A percentile compares a stretch with the other conserved stretches of the same genome.
Evolutionary conservation across 345 rosid genomes (phyloP).

Genomic region (Trapa incisa): DNA sequence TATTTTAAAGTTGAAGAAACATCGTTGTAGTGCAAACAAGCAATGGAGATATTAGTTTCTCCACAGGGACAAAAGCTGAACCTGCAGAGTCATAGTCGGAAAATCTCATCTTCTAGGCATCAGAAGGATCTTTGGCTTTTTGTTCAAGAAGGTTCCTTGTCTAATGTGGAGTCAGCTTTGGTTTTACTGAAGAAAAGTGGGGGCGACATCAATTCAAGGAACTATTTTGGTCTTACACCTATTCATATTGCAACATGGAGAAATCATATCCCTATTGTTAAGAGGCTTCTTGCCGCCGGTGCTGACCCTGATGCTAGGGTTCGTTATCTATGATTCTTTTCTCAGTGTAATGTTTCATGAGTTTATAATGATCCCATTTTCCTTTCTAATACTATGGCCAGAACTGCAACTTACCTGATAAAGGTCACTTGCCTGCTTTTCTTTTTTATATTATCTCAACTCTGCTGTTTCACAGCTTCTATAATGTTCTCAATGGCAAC

Average conservation of each 20-base stretch:
- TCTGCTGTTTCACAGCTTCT: neutral
- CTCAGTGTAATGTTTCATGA: conserved; percentile 4
- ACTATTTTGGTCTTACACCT: conserved; percentile 66
- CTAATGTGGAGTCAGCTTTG: conserved; percentile 66
- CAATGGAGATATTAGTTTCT: conserved; percentile 44
- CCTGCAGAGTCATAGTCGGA: conserved; percentile 36
- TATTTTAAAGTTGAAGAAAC: conserved; percentile 1
- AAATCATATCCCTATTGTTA: conserved; percentile 78
- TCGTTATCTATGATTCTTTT: conserved; percentile 18
- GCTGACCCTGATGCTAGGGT: conserved; percentile 99
- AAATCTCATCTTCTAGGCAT: conserved; percentile 22
- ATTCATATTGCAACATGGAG: conserved; percentile 92
- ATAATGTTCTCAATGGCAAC: neutral
- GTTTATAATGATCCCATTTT: neutral
- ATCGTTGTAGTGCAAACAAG: neutral
- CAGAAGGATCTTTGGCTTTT: conserved; percentile 71
- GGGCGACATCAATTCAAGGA: conserved; percentile 63
- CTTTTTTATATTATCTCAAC: neutral
- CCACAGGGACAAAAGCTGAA: conserved; percentile 53
- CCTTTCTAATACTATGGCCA: neutral
- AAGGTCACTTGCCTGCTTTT: neutral
- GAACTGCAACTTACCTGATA: neutral
- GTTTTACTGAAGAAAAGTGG: conserved; percentile 65
- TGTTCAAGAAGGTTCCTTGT: conserved; percentile 69
- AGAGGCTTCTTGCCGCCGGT: conserved; percentile 80